phyloP scores from a whole-genome alignment of 2,329 filamentous ascomycete genomes.

The Xylariaceae sp. region DNA sequence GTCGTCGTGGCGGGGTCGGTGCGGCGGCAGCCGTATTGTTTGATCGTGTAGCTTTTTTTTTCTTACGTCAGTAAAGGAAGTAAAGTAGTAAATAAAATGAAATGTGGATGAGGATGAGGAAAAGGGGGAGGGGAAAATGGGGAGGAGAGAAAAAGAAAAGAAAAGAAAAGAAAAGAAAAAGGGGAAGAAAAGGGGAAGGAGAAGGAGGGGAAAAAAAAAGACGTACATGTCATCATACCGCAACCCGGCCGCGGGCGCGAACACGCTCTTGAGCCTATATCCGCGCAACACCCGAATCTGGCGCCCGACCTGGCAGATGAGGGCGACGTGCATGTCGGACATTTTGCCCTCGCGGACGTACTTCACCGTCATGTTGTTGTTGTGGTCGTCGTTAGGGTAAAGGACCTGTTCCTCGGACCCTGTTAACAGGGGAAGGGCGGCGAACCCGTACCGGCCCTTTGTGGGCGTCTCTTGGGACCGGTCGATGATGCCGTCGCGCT shows the following conservation, averaged over 20 bases:
- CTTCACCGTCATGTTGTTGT: slow-evolving; percentile 30
- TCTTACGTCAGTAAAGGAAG: slow-evolving; percentile 4
- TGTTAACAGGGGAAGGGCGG: slow-evolving; percentile 45
- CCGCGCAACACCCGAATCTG: slow-evolving; percentile 50
- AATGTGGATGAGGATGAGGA: not conserved
- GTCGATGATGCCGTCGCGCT: slow-evolving; percentile 49
- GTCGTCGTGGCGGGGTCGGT: slow-evolving; percentile 37
- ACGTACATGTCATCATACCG: slow-evolving; percentile 55
- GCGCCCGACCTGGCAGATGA: slow-evolving; percentile 45
- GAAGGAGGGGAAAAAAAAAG: not conserved
- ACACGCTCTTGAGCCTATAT: slow-evolving; percentile 43
- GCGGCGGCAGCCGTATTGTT: slow-evolving; percentile 41
- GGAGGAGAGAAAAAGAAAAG: slow-evolving; percentile 4
- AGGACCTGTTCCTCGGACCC: slow-evolving; percentile 46
- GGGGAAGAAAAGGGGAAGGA: no score
- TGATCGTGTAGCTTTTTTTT: slow-evolving; percentile 41
- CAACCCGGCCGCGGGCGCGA: slow-evolving; percentile 47
- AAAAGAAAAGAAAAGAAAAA: not conserved
- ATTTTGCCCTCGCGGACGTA: slow-evolving; percentile 42
- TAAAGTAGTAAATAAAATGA: no score
- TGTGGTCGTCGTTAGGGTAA: no score
- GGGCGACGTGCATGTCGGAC: slow-evolving; percentile 42
- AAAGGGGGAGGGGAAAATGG: not conserved
- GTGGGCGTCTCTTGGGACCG: slow-evolving; percentile 40
- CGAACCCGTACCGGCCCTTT: slow-evolving; percentile 40